Base-by-base conservation (phyloP, 2,329 filamentous ascomycete genomes). In the Thelonectria rubi region DNA sequence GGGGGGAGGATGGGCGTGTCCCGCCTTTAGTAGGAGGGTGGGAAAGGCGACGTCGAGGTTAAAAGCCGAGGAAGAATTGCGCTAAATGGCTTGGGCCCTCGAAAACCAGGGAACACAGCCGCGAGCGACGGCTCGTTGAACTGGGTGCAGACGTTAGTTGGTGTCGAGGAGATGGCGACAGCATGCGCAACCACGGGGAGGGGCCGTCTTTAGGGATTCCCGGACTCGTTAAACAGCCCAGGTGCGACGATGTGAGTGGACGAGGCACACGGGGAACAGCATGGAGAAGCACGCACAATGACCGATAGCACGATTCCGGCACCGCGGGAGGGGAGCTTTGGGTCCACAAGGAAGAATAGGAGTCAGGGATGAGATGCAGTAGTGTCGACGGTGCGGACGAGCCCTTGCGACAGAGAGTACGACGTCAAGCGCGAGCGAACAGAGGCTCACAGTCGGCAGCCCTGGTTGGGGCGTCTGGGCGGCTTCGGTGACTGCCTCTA, bases 331-430 rank as follows among this genome's bases (percentile, higher is more conserved):
- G 34, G 30, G 46, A 50, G 15, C 12, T 46, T 56, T 51, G 51
- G 58, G 48, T 46, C 62, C 62, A 60, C 65, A 49, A 43, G 45
- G 50, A 65, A 18, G 39, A 61, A 63, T 49, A 65, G 58, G 58
- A 65, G 61, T 56, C 61, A 48, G 63, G 65, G 65, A 67, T 67
- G 63, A 67, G 63, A n/a, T 66, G 64, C 65, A 66, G 65, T 66
- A 66, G 65, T 42, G 62, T 42, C 47, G 39, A 26, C n/a, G 5
- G 12, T 43, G 55, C 20, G 37, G 34, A 20, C 7, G 47, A 46
- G 15, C 30, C 21, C 40, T 26, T 56, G 46, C 30, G 32, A 45
- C 18, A 26, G 49, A 5, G 53, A 56, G 17, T 12, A 21, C 26
- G 5, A 30, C 26, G 26, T 30, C 26, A 30, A 30, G 26, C 26